Percentiles rank a stretch among this genome's conserved stretches.
These are phyloP conservation scores for Sclerotinia spermophila DNA, from an alignment of 2,329 filamentous ascomycete genomes.

Conservation along the genomic window DNA sequence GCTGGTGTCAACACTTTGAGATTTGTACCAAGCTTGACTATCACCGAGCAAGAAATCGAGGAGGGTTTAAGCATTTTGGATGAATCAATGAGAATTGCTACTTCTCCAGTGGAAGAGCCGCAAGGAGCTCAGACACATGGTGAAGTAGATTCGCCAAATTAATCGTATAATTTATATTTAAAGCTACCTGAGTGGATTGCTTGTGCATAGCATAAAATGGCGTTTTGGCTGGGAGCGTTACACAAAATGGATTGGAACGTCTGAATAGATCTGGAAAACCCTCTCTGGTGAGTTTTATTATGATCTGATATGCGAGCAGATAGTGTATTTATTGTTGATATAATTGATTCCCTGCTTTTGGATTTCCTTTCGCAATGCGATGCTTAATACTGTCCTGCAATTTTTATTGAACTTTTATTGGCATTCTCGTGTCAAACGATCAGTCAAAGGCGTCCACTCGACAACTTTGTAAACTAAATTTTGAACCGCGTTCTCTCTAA, in stretches of 20 bases:
- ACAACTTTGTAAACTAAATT: too few species aligned
- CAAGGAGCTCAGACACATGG: conserved; percentile 27
- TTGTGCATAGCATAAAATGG: background rate
- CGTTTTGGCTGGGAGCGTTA: background rate
- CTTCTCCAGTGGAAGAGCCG: conserved; percentile 20
- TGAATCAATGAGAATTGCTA: conserved; percentile 49
- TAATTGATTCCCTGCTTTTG: too few species aligned
- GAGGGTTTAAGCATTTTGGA: conserved; percentile 73
- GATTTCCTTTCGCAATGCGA: too few species aligned
- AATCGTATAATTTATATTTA: conserved; percentile 2
- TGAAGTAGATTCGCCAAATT: conserved; percentile 33
- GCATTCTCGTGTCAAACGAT: too few species aligned
- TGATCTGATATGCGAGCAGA: too few species aligned
- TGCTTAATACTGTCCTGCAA: too few species aligned
- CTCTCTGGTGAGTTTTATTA: too few species aligned
- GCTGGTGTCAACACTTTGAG: conserved; percentile 88
- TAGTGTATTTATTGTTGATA: too few species aligned
- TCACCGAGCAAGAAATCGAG: conserved; percentile 76
- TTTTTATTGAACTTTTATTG: too few species aligned
- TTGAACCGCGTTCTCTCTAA: too few species aligned
- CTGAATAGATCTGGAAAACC: too few species aligned
- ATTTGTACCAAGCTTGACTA: conserved; percentile 83
- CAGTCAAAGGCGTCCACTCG: too few species aligned
- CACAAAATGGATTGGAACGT: background rate
- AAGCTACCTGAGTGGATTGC: background rate